These are phyloP conservation scores for Magnolia kwangsiensis DNA, from an alignment of 164 flowering plant species.

Conservation along the genomic window DNA sequence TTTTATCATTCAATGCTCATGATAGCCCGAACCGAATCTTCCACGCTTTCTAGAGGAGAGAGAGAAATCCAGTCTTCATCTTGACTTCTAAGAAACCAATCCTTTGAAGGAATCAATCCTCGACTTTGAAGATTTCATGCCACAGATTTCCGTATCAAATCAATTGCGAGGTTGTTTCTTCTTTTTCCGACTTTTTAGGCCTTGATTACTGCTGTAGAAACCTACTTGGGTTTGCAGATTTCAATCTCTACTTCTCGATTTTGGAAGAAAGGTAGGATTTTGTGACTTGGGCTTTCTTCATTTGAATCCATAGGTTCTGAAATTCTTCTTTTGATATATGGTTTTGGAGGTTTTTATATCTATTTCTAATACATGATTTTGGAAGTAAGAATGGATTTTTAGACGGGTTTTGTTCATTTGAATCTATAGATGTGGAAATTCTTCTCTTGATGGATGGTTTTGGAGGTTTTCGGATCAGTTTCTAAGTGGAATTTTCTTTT, in stretches of 20 bases:
- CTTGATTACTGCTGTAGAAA: background rate
- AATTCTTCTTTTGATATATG: background rate
- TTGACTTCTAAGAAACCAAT: background rate
- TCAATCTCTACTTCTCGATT: background rate
- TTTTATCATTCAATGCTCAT: no score
- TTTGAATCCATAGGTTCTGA: background rate
- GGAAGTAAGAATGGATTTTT: background rate
- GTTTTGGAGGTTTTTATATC: background rate
- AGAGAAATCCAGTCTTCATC: background rate
- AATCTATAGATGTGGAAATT: conserved; percentile 2
- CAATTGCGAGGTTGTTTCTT: background rate
- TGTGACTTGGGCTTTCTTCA: background rate
- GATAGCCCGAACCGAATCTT: no score
- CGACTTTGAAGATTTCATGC: background rate
- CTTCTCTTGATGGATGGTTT: background rate
- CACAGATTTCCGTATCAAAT: background rate
- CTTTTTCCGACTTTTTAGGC: background rate
- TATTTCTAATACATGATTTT: background rate
- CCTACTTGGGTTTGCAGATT: background rate
- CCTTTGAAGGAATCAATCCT: background rate
- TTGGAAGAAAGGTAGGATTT: background rate
- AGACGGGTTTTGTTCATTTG: conserved; percentile 10
- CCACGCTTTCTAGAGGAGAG: background rate
- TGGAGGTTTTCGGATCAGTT: background rate
- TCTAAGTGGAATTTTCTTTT: background rate